Base-by-base conservation (phyloP, 2,329 filamentous ascomycete genomes). In the Aspergillus proliferans region DNA sequence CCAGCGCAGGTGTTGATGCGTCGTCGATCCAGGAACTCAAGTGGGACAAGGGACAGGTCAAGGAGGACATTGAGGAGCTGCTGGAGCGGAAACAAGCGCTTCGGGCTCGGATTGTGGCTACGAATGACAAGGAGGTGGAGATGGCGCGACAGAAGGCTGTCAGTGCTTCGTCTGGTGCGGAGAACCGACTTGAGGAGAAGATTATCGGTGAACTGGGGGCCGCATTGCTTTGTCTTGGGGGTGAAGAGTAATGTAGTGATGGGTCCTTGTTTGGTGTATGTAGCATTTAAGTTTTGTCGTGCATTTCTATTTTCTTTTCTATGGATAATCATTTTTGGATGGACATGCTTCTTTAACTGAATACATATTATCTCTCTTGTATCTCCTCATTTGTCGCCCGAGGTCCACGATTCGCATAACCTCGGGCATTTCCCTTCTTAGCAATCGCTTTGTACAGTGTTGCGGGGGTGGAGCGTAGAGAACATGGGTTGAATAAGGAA, bases 51-150 rank as follows among this genome's bases (percentile, higher is more conserved):
- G 76, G 78, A 0, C 76, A 77, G 1, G 79, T 94, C 43, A 79
- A 86, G 55, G 91, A 95, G 64, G 89, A 93, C 59, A 81, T 94
- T 4, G 88, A 95, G 57, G 87, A 87, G 56, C 88, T 88, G 78
- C 72, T 96, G 33, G 78, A 82, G 24, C 84, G 84, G 47, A 79
- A 83, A 50, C 82, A 82, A 56, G 73, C 85, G 47, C 72, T 96
- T 48, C 79, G 85, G 46, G 84, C 88, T 55, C 78, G 87, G 24
- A 80, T 95, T 43, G 75, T 91, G 45, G 83, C 90, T 0, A 76
- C 87, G 18, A 87, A 82, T 24, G 79, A 85, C 59, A 80, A 85
- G 52, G 90, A 95, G 69, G 74, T 80, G 40, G 84, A 84, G 55
- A 84, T 79, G 71, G 63, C 67, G 10, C 75, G 69, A 52, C 65